A percentile compares a stretch with the other conserved stretches of the same genome.
Evolutionary conservation across 768 basidiomycete genomes (phyloP).

Genomic region (Boletus bicolor): DNA sequence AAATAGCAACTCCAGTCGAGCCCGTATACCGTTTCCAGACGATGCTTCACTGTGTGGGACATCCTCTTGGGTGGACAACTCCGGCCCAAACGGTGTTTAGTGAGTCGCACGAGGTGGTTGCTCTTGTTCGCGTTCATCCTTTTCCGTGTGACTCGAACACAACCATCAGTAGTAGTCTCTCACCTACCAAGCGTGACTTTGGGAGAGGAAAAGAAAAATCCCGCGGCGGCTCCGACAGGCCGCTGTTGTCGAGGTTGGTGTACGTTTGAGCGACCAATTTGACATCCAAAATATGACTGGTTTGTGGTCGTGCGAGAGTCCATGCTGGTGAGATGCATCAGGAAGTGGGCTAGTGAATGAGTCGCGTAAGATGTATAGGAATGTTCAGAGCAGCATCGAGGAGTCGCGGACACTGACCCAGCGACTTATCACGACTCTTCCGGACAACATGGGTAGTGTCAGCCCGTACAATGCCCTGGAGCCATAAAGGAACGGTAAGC

Average conservation of each 20-base stretch:
- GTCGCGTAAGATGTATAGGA: neutral
- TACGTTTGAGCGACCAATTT: too few relatives aligned
- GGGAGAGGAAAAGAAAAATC: neutral
- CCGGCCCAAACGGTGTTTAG: neutral
- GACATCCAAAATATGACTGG: too few relatives aligned
- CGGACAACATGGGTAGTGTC: neutral
- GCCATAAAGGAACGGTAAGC: neutral
- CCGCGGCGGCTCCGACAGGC: neutral
- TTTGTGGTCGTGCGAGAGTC: too few relatives aligned
- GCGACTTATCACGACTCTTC: neutral
- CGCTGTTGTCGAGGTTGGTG: too few relatives aligned
- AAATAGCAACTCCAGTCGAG: too few relatives aligned
- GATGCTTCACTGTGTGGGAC: neutral
- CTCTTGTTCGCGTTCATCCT: neutral
- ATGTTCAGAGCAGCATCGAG: neutral
- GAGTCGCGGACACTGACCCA: neutral
- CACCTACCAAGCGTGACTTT: neutral
- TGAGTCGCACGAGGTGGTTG: neutral
- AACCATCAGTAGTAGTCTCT: neutral
- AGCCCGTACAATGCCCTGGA: neutral
- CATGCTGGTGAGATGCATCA: too few relatives aligned
- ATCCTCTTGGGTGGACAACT: neutral
- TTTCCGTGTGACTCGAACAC: neutral
- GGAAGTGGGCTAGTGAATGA: neutral
- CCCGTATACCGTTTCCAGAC: neutral